These are phyloP conservation scores for Wickerhamomyces kurtzmanii DNA, from an alignment of 805 yeast genomes.

Conservation along the genomic window DNA sequence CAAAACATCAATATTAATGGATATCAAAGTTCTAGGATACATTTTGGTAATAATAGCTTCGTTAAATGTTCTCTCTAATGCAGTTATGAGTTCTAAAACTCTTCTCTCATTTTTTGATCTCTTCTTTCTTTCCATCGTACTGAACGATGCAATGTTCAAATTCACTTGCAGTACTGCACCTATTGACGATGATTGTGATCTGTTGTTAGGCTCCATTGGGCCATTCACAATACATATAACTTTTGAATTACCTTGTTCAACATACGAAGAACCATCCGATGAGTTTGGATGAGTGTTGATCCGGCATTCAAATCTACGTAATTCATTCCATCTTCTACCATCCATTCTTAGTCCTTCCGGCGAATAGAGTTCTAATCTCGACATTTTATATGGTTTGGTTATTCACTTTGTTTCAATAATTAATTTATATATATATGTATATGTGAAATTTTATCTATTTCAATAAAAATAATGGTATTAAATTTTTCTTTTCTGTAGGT, in stretches of 20 bases:
- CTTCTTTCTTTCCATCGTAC: slow-evolving; percentile 67
- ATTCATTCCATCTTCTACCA: slow-evolving; percentile 93
- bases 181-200: slow-evolving; percentile 39
- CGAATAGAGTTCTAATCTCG: slow-evolving; percentile 75
- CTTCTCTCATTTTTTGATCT: slow-evolving; percentile 61
- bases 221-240: slow-evolving; percentile 81
- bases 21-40: slow-evolving; percentile 79
- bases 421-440: no score
- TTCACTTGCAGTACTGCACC: slow-evolving; percentile 53
- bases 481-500: no score
- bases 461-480: no score
- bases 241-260: slow-evolving; percentile 88
- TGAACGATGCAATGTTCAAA: slow-evolving; percentile 71
- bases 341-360: slow-evolving; percentile 93
- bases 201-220: slow-evolving; percentile 70
- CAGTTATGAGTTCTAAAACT: slow-evolving; percentile 54
- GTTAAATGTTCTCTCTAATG: slow-evolving; percentile 59
- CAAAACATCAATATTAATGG: slow-evolving; percentile 64
- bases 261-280: slow-evolving; percentile 86
- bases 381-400: no score
- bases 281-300: slow-evolving; percentile 83
- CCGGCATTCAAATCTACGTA: slow-evolving; percentile 70
- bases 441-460: no score
- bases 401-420: no score
- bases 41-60: slow-evolving; percentile 65